Evolutionary conservation across 345 rosid species (phyloP).

Genomic region (Sisymbrium irio): DNA sequence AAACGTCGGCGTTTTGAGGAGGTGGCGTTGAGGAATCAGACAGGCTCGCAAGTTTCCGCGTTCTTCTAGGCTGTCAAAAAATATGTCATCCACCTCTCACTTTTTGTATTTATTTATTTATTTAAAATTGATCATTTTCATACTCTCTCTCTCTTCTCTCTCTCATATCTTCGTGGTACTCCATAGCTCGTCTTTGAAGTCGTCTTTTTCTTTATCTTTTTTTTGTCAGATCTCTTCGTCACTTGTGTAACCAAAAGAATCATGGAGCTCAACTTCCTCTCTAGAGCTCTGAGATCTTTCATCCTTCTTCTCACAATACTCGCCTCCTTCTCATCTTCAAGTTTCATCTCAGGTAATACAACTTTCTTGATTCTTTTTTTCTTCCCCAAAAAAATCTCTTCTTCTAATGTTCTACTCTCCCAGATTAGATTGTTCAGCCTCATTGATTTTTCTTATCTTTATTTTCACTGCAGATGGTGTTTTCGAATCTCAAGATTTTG

Average conservation of each 20-base stretch:
- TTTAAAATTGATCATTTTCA: neutral
- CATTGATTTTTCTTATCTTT: neutral
- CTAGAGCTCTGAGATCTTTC: neutral
- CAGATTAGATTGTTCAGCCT: neutral
- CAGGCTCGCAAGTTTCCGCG: constrained; percentile 25
- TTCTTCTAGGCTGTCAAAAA: constrained; percentile 15
- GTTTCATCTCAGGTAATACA: neutral
- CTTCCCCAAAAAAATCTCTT: neutral
- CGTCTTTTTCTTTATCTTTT: neutral
- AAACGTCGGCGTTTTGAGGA: neutral
- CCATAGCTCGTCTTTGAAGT: neutral
- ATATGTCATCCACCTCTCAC: neutral
- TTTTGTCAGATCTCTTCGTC: neutral
- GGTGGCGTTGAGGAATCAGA: neutral
- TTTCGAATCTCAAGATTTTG: constrained; percentile 45
- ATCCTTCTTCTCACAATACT: neutral
- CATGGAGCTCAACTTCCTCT: constrained; percentile 1
- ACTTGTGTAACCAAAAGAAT: neutral
- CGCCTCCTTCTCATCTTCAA: neutral
- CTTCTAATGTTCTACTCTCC: neutral
- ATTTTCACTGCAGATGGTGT: constrained; percentile 47
- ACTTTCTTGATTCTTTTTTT: neutral
- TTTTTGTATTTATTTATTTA: neutral
- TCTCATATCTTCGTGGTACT: neutral
- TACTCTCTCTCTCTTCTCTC: neutral